Evolutionary conservation across 1,284 basidiomycete genomes (phyloP).

Genomic region (Ceratobasidium sp.): DNA sequence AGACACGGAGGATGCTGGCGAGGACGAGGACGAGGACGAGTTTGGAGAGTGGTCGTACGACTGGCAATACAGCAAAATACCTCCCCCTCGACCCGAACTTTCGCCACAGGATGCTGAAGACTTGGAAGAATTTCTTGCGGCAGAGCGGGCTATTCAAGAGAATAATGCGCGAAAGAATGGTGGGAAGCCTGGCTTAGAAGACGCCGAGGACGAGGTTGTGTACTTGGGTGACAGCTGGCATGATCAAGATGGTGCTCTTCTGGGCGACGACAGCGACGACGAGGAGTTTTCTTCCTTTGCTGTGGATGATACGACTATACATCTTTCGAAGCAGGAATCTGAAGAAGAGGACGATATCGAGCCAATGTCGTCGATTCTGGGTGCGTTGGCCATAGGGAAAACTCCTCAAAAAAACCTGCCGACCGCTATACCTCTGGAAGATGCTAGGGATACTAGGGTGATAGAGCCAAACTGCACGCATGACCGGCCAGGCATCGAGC

Average conservation of each 20-base stretch:
- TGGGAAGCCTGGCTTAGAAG: background rate
- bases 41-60: conserved; percentile 21
- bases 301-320: conserved; percentile 17
- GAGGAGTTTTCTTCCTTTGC: conserved; percentile 28
- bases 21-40: conserved; percentile 37
- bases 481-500: background rate
- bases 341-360: conserved; percentile 22
- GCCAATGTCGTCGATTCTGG: conserved; percentile 33
- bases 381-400: conserved; percentile 16
- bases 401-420: background rate
- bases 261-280: conserved; percentile 23
- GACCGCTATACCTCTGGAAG: too few relatives aligned
- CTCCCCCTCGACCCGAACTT: conserved; percentile 35
- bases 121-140: conserved; percentile 39
- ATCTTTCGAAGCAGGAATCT: conserved; percentile 13
- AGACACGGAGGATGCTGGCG: conserved; percentile 23
- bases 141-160: conserved; percentile 37
- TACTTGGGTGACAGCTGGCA: conserved; percentile 29
- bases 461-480: background rate
- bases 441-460: background rate
- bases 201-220: conserved; percentile 36
- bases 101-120: conserved; percentile 40
- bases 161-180: conserved; percentile 18
- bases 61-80: conserved; percentile 10
- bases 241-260: conserved; percentile 23